phyloP scores from a whole-genome alignment of 306 rosid genomes.

The Citrullus colocynthis region DNA sequence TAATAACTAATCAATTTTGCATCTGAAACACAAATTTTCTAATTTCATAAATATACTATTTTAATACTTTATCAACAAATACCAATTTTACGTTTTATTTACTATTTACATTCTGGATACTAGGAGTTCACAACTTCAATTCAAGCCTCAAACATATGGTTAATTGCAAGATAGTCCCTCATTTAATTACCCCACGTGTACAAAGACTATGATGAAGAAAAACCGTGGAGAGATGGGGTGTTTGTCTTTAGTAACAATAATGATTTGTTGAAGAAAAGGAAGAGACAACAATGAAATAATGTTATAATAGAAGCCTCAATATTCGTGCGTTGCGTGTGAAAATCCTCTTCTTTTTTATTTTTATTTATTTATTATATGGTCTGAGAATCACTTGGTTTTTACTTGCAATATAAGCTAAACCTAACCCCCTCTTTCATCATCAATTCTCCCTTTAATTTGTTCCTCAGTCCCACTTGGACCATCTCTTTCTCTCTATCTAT shows the following conservation, averaged over 20 bases:
- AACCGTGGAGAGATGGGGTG: neutral
- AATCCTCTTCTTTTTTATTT: neutral
- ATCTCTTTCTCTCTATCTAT: neutral
- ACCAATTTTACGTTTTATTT: too few species aligned
- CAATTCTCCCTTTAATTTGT: neutral
- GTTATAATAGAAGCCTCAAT: neutral
- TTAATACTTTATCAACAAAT: too few species aligned
- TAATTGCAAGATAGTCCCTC: too few species aligned
- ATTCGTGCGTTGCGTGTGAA: slow-evolving; percentile 8
- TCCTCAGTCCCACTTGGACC: neutral
- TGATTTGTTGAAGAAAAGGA: neutral
- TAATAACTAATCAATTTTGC: too few species aligned
- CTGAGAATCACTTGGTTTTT: neutral
- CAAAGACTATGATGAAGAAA: neutral
- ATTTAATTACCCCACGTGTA: neutral
- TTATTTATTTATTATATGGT: too few species aligned
- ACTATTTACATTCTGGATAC: too few species aligned
- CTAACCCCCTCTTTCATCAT: neutral
- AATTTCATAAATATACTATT: too few species aligned
- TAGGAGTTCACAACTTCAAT: too few species aligned
- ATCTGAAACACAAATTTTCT: too few species aligned
- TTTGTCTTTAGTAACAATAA: neutral
- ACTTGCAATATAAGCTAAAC: neutral
- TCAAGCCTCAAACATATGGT: too few species aligned
- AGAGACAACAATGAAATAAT: neutral